A percentile compares a stretch with the other conserved stretches of the same genome.
These are phyloP conservation scores for Beauveria medogensis DNA, from an alignment of 2,329 filamentous ascomycete genomes.

Conservation along the genomic window DNA sequence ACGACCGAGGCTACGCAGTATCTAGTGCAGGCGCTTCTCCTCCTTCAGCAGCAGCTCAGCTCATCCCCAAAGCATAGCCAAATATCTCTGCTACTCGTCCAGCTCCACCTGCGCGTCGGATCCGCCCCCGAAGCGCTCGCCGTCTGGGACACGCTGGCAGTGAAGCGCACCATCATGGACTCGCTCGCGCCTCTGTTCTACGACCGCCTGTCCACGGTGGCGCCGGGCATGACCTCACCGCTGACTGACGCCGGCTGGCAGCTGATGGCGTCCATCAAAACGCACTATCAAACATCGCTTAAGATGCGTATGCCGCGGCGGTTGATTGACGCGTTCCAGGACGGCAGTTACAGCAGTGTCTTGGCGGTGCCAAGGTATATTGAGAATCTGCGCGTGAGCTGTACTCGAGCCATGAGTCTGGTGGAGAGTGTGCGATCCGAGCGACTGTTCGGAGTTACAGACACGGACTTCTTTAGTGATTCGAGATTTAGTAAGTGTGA, in stretches of 20 bases:
- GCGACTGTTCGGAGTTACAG: conserved; percentile 33
- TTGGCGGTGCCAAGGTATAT: conserved; percentile 38
- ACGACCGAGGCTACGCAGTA: conserved; percentile 18
- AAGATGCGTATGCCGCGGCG: conserved; percentile 36
- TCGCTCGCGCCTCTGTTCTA: conserved; percentile 46
- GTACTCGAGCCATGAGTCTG: conserved; percentile 43
- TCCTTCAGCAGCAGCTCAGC: conserved; percentile 43
- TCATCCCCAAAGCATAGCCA: conserved; percentile 37
- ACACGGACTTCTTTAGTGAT: conserved; percentile 34
- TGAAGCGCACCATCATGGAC: conserved; percentile 52
- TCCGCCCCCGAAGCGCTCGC: conserved; percentile 38
- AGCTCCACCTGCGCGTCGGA: conserved; percentile 43
- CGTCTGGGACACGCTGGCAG: conserved; percentile 42
- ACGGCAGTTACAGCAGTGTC: conserved; percentile 43
- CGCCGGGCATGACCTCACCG: conserved; percentile 32
- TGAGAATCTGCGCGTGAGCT: conserved; percentile 38
- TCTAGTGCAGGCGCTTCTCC: conserved; percentile 39
- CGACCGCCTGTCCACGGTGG: conserved; percentile 45
- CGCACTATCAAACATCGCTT: conserved; percentile 39
- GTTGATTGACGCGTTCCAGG: conserved; percentile 39
- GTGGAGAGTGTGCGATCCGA: conserved; percentile 42
- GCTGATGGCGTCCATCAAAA: conserved; percentile 33
- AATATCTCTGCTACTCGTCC: conserved; percentile 41
- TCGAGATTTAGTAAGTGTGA: conserved; percentile 37
- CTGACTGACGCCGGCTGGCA: conserved; percentile 25